Conservation (phyloP, 1,284 basidiomycete genomes). For the Ceratobasidium sp. region DNA sequence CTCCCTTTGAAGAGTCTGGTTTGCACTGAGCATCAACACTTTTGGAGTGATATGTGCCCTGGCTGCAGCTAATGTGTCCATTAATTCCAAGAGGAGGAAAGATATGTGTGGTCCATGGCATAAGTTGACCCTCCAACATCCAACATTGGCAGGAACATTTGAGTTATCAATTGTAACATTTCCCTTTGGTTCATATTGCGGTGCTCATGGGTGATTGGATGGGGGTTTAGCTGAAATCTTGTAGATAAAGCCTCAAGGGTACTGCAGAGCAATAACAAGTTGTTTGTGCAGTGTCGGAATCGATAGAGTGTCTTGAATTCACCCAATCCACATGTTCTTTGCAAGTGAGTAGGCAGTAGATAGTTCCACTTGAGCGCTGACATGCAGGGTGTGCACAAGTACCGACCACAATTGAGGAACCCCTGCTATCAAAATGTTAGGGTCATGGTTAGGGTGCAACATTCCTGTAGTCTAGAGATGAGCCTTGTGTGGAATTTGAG, state of each 20-base stretch:
- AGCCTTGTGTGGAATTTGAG: not conserved
- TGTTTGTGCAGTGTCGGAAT: slow-evolving; percentile 55
- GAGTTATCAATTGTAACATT: slow-evolving; percentile 57
- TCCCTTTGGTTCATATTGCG: slow-evolving; percentile 56
- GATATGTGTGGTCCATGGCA: slow-evolving; percentile 55
- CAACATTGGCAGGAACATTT: slow-evolving; percentile 51
- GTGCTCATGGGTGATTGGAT: slow-evolving; percentile 49
- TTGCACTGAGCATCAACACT: slow-evolving; percentile 29
- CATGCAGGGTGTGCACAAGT: not conserved
- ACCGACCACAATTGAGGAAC: not conserved
- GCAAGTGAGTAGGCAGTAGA: not conserved
- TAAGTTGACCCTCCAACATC: slow-evolving; percentile 56
- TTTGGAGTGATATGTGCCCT: not conserved
- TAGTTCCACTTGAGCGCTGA: not conserved
- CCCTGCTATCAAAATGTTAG: not conserved
- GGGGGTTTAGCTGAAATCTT: no score
- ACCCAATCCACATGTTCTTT: slow-evolving; percentile 18
- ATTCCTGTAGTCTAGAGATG: not conserved
- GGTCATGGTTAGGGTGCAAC: not conserved
- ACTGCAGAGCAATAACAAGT: slow-evolving; percentile 53
- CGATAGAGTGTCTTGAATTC: slow-evolving; percentile 52
- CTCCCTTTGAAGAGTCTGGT: not conserved
- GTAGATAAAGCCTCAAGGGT: slow-evolving; percentile 55
- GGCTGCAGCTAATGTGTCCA: not conserved
- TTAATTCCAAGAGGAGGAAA: slow-evolving; percentile 53